phyloP scores from a whole-genome alignment of 441 rosid genomes.

The Bocquillonia castaneifolia region DNA sequence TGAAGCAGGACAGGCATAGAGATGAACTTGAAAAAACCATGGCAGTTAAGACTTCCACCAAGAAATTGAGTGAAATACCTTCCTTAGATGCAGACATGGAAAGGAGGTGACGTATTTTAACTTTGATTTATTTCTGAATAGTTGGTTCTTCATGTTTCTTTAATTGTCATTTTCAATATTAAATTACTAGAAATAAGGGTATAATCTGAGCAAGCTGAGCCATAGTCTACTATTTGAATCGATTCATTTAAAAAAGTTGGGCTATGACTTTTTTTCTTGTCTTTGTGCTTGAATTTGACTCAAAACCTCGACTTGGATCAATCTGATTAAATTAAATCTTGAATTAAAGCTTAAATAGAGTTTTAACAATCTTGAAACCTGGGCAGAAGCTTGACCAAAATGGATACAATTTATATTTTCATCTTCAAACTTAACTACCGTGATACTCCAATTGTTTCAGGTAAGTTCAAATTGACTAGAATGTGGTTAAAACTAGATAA shows the following conservation, averaged over 20 bases:
- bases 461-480: not conserved
- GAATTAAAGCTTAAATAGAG: not conserved
- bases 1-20: conserved; percentile 27
- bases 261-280: too few species aligned
- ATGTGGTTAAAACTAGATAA: not conserved
- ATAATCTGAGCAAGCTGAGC: not conserved
- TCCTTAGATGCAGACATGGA: conserved; percentile 58
- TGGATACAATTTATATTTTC: not conserved
- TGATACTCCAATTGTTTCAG: not conserved
- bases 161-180: not conserved
- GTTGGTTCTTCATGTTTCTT: not conserved
- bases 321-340: not conserved
- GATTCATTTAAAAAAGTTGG: too few species aligned
- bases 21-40: conserved; percentile 31
- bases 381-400: not conserved
- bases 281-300: too few species aligned
- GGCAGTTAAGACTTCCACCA: conserved; percentile 22
- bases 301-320: too few species aligned
- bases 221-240: not conserved
- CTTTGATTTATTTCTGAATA: not conserved
- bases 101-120: conserved; percentile 44
- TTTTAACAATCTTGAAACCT: not conserved
- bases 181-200: not conserved
- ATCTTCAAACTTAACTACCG: not conserved
- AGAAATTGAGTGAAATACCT: conserved; percentile 36